Base-by-base conservation (phyloP, 805 yeast genomes). In the Vanderwaltozyma verrucispora region DNA sequence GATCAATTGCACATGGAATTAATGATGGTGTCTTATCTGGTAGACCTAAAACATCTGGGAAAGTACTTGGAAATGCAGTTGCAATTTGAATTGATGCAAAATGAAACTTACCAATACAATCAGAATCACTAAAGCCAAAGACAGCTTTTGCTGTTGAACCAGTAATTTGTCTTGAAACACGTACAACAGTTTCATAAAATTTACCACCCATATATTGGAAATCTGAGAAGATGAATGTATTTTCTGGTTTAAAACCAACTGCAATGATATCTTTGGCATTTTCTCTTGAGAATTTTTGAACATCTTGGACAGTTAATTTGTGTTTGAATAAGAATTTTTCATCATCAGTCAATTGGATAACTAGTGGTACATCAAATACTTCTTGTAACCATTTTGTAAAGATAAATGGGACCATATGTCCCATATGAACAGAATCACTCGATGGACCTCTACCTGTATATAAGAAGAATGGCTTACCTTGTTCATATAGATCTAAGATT, bases 1-100 rank as follows among this genome's bases (percentile, higher is more conserved):
- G 98, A 60, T 92, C 98, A 59, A 92, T 92, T 33, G 98, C 98
- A 71, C 98, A 92, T 28, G 98, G 98, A 61, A 92, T 92, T 61
- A 92, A 69, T 63, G 95, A 86, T 44, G 96, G 97, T 0, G 96
- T 86, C 67, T 88, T 92, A 34, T 78, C 68, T 32, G 94, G 85
- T 52, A 80, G 64, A 6, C 85, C 96, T 50, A 92, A 73, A 18
- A 92, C 82, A 46, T 80, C 95, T 2, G 97, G 98, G 74, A 85
- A 92, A 12, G 96, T 84, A 34, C 89, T 83, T 41, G 96, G 94
- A 68, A 92, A 89, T 1, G 96, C 94, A 14, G 96, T 79, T 19
- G 96, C 84, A 54, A 94, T 92, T 68, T 92, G 98, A 53, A 92
- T 77, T 26, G 95, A 84, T 13, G 97, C 96, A 65, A 88, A 92